Evolutionary conservation across 2,329 filamentous ascomycete genomes (phyloP).

Genomic region (Alternaria triticina): DNA sequence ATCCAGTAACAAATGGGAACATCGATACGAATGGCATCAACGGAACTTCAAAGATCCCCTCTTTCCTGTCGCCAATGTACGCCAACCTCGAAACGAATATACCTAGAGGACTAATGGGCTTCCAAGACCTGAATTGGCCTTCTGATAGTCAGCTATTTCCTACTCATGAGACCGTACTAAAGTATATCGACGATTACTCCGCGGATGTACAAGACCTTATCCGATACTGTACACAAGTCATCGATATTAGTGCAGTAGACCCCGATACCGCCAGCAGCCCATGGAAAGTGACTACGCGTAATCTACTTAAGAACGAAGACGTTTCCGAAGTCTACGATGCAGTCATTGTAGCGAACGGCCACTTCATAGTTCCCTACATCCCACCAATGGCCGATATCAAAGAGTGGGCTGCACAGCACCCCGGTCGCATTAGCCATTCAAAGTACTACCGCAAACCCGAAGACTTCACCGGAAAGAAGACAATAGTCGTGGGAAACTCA

Average conservation of each 20-base stretch:
- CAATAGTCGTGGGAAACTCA: constrained; percentile 82
- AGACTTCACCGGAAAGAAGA: constrained; percentile 69
- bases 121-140: constrained; percentile 72
- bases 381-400: constrained; percentile 51
- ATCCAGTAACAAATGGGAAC: background rate
- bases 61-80: constrained; percentile 86
- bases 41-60: constrained; percentile 50
- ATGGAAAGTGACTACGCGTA: constrained; percentile 68
- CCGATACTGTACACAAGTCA: constrained; percentile 72
- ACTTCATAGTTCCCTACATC: constrained; percentile 56
- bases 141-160: constrained; percentile 75
- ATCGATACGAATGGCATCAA: background rate
- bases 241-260: constrained; percentile 57
- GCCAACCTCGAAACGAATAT: constrained; percentile 86
- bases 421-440: constrained; percentile 59
- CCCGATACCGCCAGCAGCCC: constrained; percentile 18
- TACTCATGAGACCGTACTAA: constrained; percentile 69
- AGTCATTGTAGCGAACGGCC: constrained; percentile 56
- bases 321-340: constrained; percentile 60
- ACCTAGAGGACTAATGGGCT: constrained; percentile 80
- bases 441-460: constrained; percentile 77
- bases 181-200: constrained; percentile 77
- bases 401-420: constrained; percentile 50
- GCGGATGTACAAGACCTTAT: constrained; percentile 71
- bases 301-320: constrained; percentile 55